phyloP scores from a whole-genome alignment of 164 flowering plant genomes.

The Umbellularia californica region DNA sequence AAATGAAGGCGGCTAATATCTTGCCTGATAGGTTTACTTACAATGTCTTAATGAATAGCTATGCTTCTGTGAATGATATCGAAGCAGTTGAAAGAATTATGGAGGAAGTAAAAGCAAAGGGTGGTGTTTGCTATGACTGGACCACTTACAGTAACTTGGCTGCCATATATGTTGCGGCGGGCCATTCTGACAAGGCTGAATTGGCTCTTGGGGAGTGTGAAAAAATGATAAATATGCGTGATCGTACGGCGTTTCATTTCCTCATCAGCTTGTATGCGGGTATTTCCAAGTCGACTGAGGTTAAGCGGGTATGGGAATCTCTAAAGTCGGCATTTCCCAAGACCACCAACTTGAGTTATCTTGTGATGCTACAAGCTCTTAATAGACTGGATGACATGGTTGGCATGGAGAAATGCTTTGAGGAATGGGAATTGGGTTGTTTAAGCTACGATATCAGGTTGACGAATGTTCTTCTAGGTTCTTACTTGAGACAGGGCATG shows the following conservation, averaged over 20 bases:
- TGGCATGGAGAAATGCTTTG: constrained; percentile 33
- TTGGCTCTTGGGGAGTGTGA: constrained; percentile 48
- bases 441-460: constrained; percentile 47
- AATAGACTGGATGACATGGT: constrained; percentile 40
- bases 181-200: constrained; percentile 55
- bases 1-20: constrained; percentile 53
- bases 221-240: constrained; percentile 17
- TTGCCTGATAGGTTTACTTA: constrained; percentile 28
- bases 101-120: constrained; percentile 34
- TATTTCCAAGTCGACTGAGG: constrained; percentile 39
- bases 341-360: constrained; percentile 48
- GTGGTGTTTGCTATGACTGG: constrained; percentile 34
- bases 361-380: constrained; percentile 55
- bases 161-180: constrained; percentile 43
- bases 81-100: constrained; percentile 51
- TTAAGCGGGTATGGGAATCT: constrained; percentile 47
- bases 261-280: constrained; percentile 57
- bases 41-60: constrained; percentile 49
- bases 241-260: constrained; percentile 55
- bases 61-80: constrained; percentile 36
- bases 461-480: constrained; percentile 28
- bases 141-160: constrained; percentile 59
- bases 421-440: constrained; percentile 59
- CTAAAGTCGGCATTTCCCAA: constrained; percentile 35
- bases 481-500: constrained; percentile 45